Percentiles rank a stretch among this genome's conserved stretches.
Conservation (phyloP, 2,329 filamentous ascomycete genomes). For the Colletotrichum sojae region DNA sequence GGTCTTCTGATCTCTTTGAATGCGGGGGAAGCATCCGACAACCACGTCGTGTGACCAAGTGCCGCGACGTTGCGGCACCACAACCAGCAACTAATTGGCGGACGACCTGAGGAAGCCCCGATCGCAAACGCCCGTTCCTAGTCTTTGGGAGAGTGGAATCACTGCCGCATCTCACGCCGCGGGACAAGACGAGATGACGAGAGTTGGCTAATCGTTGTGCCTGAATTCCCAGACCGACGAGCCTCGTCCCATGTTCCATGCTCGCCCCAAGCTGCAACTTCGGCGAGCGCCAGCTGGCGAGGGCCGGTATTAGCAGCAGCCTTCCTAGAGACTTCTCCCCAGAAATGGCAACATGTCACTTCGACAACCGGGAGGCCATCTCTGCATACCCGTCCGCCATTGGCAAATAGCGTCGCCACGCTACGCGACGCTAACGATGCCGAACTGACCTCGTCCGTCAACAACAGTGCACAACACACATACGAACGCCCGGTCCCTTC, state of each 20-base stretch:
- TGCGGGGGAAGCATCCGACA: constrained; percentile 40
- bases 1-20: constrained; percentile 39
- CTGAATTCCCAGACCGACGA: constrained; percentile 23
- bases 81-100: constrained; percentile 28
- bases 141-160: constrained; percentile 21
- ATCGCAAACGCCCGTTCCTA: constrained; percentile 22
- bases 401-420: constrained; percentile 22
- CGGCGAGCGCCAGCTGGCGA: constrained; percentile 1
- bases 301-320: too few species aligned
- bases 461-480: background rate
- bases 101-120: constrained; percentile 20
- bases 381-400: background rate
- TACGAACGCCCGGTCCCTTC: background rate
- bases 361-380: constrained; percentile 4
- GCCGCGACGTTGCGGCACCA: constrained; percentile 36
- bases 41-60: constrained; percentile 38
- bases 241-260: constrained; percentile 20
- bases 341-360: background rate
- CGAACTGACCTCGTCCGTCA: constrained; percentile 10
- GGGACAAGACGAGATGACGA: background rate
- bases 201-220: background rate
- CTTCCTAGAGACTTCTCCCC: background rate
- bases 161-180: constrained; percentile 23
- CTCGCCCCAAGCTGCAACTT: background rate
- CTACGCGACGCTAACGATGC: constrained; percentile 17